Evolutionary conservation across 257 asterid species (phyloP).

Genomic region (Datura wrightii): DNA sequence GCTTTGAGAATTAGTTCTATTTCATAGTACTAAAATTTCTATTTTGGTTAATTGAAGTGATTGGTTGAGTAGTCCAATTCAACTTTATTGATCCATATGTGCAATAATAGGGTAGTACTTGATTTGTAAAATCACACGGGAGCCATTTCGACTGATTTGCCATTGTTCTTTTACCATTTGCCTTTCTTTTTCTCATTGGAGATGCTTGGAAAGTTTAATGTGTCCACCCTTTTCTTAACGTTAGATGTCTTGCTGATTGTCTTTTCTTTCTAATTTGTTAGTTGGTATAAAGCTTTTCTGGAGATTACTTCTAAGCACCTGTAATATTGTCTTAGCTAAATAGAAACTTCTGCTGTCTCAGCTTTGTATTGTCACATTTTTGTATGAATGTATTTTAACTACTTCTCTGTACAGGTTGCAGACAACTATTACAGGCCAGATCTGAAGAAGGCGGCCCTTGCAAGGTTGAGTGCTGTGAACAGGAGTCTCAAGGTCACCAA

Average conservation of each 20-base stretch:
- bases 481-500: conserved; percentile 92
- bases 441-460: conserved; percentile 91
- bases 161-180: background rate
- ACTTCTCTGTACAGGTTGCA: conserved; percentile 56
- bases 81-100: background rate
- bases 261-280: background rate
- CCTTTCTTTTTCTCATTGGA: background rate
- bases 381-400: background rate
- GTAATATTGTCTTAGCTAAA: background rate
- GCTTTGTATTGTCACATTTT: background rate
- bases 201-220: background rate
- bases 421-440: conserved; percentile 91
- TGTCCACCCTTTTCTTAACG: background rate
- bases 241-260: background rate
- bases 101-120: background rate
- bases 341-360: background rate
- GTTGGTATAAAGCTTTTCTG: background rate
- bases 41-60: background rate
- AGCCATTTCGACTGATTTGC: background rate
- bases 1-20: background rate
- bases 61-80: background rate
- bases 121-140: background rate
- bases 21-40: background rate
- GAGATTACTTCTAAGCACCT: background rate
- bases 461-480: conserved; percentile 78